Base-by-base conservation (phyloP, 768 basidiomycete species). In the Pulveroboletus sp. region DNA sequence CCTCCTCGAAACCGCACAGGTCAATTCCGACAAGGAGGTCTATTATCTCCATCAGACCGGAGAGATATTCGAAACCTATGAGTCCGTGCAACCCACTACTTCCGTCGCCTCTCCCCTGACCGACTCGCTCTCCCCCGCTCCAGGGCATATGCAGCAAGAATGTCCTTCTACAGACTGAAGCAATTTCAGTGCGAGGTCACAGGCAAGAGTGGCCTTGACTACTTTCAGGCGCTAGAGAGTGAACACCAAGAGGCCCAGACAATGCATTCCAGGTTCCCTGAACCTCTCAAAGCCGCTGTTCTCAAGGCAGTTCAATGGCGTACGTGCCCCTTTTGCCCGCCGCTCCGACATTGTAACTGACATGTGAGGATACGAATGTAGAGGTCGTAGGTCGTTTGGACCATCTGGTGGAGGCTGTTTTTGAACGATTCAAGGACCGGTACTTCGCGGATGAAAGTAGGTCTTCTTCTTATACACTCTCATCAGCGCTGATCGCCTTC, bases 181-280 rank as follows among this genome's bases (percentile, higher is more conserved):
- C 86, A 93, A 63, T 98, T 97, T 71, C 92, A 95, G 65, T 98
- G 95, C 67, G 95, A 97, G 73, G 91, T 94, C 62, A 93, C 91
- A 31, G 93, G 94, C 69, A 95, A 93, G 74, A 87, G 89, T 57
- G 85, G 86, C 47, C 78, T 98, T 47, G 88, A 91, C 74, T 99
- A 93, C 72, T 96, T 94, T 69, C 84, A 92, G 63, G 96, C 96
- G 21, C 76, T 94, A 39, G 85, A 91, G 59, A 93, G 90, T 50
- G 96, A 99, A 70, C 82, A 79, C 52, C 83, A 85, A 59, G 96
- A 98, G 71, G 89, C 89, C 30, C 78, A 85, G 49, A 89, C 86
- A 27, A 79, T 97, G 69, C 93, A 98, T 66, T 80, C 86, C 39
- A 79, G 91, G 61, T 97, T 99, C 71, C 91, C 95, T 14, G 86